phyloP scores from a whole-genome alignment of 164 flowering plant species.

The Kingdonia uniflora region DNA sequence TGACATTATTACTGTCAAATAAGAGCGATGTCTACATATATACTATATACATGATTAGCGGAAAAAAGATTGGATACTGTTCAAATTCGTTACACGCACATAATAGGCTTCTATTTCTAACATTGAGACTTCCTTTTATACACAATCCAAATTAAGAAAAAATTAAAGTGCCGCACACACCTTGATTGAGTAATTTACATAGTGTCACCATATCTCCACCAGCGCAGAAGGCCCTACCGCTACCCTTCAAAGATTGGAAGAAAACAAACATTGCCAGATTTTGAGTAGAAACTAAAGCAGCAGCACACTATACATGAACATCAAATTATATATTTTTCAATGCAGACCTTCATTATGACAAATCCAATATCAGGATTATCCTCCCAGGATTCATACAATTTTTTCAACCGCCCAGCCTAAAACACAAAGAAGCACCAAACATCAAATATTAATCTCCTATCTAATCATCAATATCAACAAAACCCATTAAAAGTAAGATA shows the following conservation, averaged over 20 bases:
- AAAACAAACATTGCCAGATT: conserved; percentile 11
- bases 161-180: too few species aligned
- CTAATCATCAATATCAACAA: neutral
- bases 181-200: conserved; percentile 39
- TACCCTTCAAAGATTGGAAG: conserved; percentile 43
- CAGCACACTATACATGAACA: neutral
- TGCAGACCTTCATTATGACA: conserved; percentile 67
- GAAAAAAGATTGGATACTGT: too few species aligned
- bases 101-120: too few species aligned
- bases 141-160: too few species aligned
- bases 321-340: conserved; percentile 7
- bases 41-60: too few species aligned
- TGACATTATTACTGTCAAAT: too few species aligned
- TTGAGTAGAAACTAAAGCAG: neutral
- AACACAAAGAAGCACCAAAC: neutral
- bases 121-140: too few species aligned
- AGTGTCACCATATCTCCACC: conserved; percentile 70
- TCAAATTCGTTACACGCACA: too few species aligned
- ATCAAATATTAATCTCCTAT: neutral
- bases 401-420: conserved; percentile 59
- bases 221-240: conserved; percentile 72
- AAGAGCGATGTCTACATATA: too few species aligned
- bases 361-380: conserved; percentile 76
- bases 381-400: conserved; percentile 86
- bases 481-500: too few species aligned